A percentile compares a stretch with the other conserved stretches of the same genome.
Evolutionary conservation across 2,329 filamentous ascomycete genomes (phyloP).

Genomic region (Escovopsis sp.): DNA sequence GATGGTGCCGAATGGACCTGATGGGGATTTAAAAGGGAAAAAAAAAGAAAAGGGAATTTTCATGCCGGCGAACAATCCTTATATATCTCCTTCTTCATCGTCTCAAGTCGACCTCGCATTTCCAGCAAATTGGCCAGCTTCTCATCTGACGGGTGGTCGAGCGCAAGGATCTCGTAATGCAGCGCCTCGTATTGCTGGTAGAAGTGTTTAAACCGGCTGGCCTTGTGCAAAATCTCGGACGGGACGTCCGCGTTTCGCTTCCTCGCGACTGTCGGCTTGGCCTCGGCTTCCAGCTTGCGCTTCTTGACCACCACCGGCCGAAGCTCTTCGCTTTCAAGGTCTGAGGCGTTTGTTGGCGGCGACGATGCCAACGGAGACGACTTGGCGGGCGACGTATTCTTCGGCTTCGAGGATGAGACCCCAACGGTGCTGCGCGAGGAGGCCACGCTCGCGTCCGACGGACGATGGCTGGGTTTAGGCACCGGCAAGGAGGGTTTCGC

Average conservation of each 20-base stretch:
- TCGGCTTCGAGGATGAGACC: conserved; percentile 30
- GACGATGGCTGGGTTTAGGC: conserved; percentile 25
- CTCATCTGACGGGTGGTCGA: conserved; percentile 34
- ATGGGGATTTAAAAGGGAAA: no score
- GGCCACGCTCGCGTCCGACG: conserved; percentile 33
- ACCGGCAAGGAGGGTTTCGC: conserved; percentile 24
- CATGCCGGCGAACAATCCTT: conserved; percentile 22
- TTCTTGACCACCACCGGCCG: conserved; percentile 27
- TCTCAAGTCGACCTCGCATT: conserved; percentile 37
- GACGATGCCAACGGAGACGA: conserved; percentile 52
- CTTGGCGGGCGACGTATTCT: conserved; percentile 43
- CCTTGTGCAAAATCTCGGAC: conserved; percentile 33
- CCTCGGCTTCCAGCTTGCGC: conserved; percentile 22
- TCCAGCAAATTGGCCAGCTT: conserved; percentile 35
- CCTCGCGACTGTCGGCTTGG: conserved; percentile 14
- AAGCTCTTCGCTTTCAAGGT: conserved; percentile 33
- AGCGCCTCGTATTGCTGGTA: conserved; percentile 43
- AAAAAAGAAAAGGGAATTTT: no score
- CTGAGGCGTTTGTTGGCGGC: conserved; percentile 49
- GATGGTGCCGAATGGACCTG: no score
- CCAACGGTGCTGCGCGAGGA: conserved; percentile 21
- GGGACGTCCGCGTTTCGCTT: conserved; percentile 16
- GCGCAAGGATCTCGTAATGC: conserved; percentile 36
- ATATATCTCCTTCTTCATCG: conserved; percentile 46
- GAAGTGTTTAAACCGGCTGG: conserved; percentile 37